Evolutionary conservation across 352 stramenopile species (phyloP).

Genomic region (Phytopythium litorale): DNA sequence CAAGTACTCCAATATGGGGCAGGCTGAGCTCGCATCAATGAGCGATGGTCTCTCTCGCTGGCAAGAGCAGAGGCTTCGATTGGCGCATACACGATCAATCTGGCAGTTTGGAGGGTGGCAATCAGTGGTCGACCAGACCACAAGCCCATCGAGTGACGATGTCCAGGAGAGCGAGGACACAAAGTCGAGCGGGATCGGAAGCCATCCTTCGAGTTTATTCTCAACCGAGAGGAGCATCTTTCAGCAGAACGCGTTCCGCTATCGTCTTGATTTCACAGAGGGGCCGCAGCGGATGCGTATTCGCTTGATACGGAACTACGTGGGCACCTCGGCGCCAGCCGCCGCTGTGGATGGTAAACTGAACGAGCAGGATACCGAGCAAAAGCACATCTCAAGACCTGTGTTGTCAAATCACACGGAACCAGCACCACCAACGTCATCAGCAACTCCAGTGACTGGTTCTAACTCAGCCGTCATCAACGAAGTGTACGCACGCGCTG

Average conservation of each 20-base stretch:
- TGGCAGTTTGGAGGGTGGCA: slow-evolving; percentile 40
- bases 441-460: background rate
- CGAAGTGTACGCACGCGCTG: background rate
- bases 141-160: background rate
- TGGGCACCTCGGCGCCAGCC: background rate
- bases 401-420: background rate
- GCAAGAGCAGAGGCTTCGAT: slow-evolving; percentile 26
- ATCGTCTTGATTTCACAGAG: slow-evolving; percentile 45
- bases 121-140: background rate
- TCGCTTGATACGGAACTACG: slow-evolving; percentile 39
- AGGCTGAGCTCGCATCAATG: slow-evolving; percentile 36
- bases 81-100: slow-evolving; percentile 38
- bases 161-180: background rate
- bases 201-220: background rate
- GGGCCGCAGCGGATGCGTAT: slow-evolving; percentile 48
- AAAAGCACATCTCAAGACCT: background rate
- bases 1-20: slow-evolving; percentile 31
- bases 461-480: background rate
- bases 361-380: background rate
- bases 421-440: background rate
- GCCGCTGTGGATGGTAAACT: background rate
- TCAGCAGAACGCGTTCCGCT: slow-evolving; percentile 31
- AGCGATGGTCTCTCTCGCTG: slow-evolving; percentile 29
- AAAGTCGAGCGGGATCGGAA: background rate
- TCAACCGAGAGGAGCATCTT: slow-evolving; percentile 38